Base-by-base conservation (phyloP, 1,284 basidiomycete species). In the Volvariella surrecta region DNA sequence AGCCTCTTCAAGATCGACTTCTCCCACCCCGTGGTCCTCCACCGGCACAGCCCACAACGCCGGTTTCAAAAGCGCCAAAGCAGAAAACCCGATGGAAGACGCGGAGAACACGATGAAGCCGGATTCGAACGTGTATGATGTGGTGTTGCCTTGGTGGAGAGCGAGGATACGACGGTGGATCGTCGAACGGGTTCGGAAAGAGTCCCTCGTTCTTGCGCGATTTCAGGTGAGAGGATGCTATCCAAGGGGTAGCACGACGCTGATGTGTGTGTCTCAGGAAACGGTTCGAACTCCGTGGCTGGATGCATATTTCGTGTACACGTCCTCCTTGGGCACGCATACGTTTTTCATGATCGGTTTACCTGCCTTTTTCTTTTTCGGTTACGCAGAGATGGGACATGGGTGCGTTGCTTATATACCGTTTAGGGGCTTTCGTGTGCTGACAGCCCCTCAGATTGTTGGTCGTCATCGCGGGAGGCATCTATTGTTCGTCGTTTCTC, bases 321-420 rank as follows among this genome's bases (percentile, higher is more conserved):
- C 89, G 0, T 92, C 90, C 1, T 73, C 89, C 0, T 74, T 96
- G 38, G 90, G 90, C 0, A 90, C 92, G 0, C 94, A 97, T 58
- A 94, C 89, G 0, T 97, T 95, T 68, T 98, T 98, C 70, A 89
- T 95, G 78, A 79, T 83, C 19, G 77, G 89, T 51, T 66, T 98
- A 1, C 94, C 95, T 0, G 69, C 84, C 2, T 71, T 90, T 45
- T 95, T 86, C 59, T 97, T 93, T 74, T 90, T 95, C 54, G 91
- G 91, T 1, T 76, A 80, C 48, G 68, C 68, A 1, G 72, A 82
- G 39, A 67, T 81, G 37, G 90, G 83, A 3, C 62, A 81, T 56
- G 89, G 82, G 89, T 92, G 54, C 51, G 86, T 66, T n/a, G n/a
- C n/a, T n/a, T n/a, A n/a, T n/a, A n/a, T n/a, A n/a, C n/a, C n/a